phyloP scores from a whole-genome alignment of 2,329 filamentous ascomycete genomes.

The Fusarium tjaetaba region DNA sequence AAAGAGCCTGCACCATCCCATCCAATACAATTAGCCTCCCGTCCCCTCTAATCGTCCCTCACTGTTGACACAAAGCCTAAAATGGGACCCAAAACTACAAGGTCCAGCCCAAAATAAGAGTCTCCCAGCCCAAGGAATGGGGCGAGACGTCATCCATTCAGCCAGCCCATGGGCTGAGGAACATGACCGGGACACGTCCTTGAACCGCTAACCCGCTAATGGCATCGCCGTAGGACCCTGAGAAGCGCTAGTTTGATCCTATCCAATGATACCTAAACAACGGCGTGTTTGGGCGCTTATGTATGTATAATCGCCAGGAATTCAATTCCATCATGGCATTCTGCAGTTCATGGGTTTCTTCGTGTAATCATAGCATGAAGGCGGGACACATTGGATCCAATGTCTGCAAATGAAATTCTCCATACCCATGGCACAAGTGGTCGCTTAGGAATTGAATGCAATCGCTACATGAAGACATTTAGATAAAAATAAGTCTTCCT shows the following conservation, averaged over 20 bases:
- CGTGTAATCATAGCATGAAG: neutral
- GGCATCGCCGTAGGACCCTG: constrained; percentile 23
- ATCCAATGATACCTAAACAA: constrained; percentile 1
- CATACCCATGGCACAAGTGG: neutral
- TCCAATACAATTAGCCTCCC: neutral
- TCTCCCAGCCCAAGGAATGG: constrained; percentile 26
- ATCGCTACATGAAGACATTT: neutral
- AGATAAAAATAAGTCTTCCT: neutral
- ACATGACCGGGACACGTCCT: constrained; percentile 21
- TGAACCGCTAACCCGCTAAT: constrained; percentile 13
- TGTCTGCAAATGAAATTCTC: neutral
- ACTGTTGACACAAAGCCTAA: constrained; percentile 19
- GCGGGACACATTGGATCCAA: neutral
- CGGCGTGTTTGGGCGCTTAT: constrained; percentile 4
- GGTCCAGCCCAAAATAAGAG: constrained; percentile 9
- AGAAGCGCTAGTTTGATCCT: constrained; percentile 27
- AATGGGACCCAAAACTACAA: constrained; percentile 1
- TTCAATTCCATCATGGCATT: neutral
- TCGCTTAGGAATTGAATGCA: neutral
- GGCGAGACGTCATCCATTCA: constrained; percentile 30
- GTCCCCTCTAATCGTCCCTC: neutral
- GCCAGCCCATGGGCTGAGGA: constrained; percentile 17
- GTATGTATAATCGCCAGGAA: neutral
- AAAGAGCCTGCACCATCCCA: neutral
- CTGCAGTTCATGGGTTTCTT: neutral